Conservation (phyloP, 805 yeast genomes). For the Lipomyces yamanashiensis region DNA sequence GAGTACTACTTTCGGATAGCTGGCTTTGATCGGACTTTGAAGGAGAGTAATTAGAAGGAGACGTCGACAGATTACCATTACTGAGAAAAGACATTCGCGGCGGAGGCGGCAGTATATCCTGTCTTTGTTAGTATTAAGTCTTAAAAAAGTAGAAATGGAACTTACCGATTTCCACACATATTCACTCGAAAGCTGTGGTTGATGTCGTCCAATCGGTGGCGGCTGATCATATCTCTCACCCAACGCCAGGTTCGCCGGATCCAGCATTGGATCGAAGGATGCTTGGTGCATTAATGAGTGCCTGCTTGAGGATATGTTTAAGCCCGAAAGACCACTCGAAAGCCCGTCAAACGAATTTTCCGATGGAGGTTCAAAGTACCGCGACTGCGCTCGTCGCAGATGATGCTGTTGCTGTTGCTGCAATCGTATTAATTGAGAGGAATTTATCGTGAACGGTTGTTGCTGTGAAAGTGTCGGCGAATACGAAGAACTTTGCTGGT, state of each 20-base stretch:
- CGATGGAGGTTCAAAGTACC: conserved; percentile 23
- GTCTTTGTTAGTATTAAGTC: background rate
- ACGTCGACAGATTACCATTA: background rate
- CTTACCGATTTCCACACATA: conserved; percentile 16
- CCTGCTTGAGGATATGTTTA: conserved; percentile 8
- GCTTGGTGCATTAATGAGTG: conserved; percentile 1
- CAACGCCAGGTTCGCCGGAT: background rate
- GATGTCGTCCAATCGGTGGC: background rate
- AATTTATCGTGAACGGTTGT: background rate
- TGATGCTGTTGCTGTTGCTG: background rate
- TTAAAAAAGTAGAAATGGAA: too few species aligned
- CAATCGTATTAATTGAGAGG: background rate
- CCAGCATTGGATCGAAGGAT: conserved; percentile 1
- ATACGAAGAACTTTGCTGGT: background rate
- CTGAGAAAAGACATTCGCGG: conserved; percentile 12
- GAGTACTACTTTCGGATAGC: background rate
- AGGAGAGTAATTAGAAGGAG: conserved; percentile 19
- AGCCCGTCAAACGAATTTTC: conserved; percentile 3
- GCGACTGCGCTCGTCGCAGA: conserved; percentile 28
- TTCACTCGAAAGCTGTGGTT: conserved; percentile 7
- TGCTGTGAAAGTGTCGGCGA: background rate
- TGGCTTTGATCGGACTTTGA: conserved; percentile 15
- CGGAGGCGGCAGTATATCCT: conserved; percentile 9
- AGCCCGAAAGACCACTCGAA: conserved; percentile 15
- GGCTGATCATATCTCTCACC: background rate